Evolutionary conservation across 2,329 filamentous ascomycete species (phyloP).

Genomic region (Hyphodiscus sp.): DNA sequence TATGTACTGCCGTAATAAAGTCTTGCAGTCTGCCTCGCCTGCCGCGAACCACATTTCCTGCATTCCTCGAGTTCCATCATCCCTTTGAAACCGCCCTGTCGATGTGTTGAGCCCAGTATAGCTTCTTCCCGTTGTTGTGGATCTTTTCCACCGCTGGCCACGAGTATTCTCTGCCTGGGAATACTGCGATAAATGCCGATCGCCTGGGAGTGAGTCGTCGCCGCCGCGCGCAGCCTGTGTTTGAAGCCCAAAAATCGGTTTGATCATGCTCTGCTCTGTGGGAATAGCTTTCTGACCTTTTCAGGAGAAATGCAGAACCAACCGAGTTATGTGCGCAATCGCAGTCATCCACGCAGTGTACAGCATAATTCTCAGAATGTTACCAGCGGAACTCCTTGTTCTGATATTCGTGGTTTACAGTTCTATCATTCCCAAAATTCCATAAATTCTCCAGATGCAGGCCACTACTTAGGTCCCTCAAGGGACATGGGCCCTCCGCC

Average conservation of each 20-base stretch:
- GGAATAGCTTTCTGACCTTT: not conserved
- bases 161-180: not conserved
- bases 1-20: not conserved
- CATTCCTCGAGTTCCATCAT: not conserved
- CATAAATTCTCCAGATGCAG: conserved; percentile 17
- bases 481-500: conserved; percentile 25
- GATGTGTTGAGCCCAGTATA: not conserved
- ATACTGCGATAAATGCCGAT: not conserved
- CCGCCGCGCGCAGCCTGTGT: not conserved
- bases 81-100: not conserved
- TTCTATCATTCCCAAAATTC: conserved; percentile 19
- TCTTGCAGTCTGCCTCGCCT: not conserved
- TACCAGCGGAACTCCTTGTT: conserved; percentile 4
- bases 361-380: conserved; percentile 7
- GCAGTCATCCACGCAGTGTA: conserved; percentile 20
- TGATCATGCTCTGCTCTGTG: not conserved
- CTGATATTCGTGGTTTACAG: conserved; percentile 23
- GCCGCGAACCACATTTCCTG: not conserved
- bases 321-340: conserved; percentile 20
- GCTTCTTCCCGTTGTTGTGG: not conserved
- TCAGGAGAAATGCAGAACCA: conserved; percentile 19
- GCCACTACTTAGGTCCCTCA: conserved; percentile 17
- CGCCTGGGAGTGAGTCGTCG: too few species aligned
- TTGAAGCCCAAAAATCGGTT: not conserved
- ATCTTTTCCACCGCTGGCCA: not conserved